Evolutionary conservation across 2,329 filamentous ascomycete species (phyloP).

Genomic region (Sclerotinia sclerotiorum): DNA sequence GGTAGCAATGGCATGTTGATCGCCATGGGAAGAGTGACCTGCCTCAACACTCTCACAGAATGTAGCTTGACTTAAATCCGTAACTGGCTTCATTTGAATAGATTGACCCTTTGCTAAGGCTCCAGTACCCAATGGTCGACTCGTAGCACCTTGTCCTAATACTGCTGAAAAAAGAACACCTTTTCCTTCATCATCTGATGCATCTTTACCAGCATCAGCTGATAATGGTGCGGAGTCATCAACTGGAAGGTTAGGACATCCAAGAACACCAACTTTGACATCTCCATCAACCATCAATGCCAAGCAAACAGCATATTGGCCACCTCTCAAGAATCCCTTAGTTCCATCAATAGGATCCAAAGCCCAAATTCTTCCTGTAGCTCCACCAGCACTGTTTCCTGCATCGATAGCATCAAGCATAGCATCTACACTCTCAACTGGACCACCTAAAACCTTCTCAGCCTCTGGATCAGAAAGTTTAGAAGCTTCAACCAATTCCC

Average conservation of each 20-base stretch:
- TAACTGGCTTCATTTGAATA: conserved; percentile 78
- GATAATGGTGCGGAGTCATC: conserved; percentile 73
- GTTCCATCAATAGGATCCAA: conserved; percentile 98
- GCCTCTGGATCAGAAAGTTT: conserved; percentile 66
- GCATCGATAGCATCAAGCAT: conserved; percentile 68
- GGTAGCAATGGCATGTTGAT: conserved; percentile 80
- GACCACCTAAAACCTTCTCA: conserved; percentile 67
- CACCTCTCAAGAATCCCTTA: conserved; percentile 92
- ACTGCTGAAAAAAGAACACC: conserved; percentile 90
- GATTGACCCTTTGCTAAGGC: conserved; percentile 55
- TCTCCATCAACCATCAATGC: conserved; percentile 89
- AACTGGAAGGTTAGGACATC: conserved; percentile 91
- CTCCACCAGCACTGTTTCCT: conserved; percentile 69
- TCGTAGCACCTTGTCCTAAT: conserved; percentile 74
- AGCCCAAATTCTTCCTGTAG: conserved; percentile 83
- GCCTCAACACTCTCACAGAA: conserved; percentile 98
- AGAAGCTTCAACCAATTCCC: conserved; percentile 74
- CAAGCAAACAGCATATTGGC: conserved; percentile 95
- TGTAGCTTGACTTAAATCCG: conserved; percentile 74
- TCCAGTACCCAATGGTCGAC: conserved; percentile 65
- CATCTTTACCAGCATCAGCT: conserved; percentile 70
- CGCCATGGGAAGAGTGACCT: conserved; percentile 83
- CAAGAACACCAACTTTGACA: conserved; percentile 90
- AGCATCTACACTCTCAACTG: conserved; percentile 62
- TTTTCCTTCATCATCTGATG: conserved; percentile 70